These are phyloP conservation scores for Picea sitchensis DNA, from an alignment of 75 land plant species.

Conservation along the genomic window DNA sequence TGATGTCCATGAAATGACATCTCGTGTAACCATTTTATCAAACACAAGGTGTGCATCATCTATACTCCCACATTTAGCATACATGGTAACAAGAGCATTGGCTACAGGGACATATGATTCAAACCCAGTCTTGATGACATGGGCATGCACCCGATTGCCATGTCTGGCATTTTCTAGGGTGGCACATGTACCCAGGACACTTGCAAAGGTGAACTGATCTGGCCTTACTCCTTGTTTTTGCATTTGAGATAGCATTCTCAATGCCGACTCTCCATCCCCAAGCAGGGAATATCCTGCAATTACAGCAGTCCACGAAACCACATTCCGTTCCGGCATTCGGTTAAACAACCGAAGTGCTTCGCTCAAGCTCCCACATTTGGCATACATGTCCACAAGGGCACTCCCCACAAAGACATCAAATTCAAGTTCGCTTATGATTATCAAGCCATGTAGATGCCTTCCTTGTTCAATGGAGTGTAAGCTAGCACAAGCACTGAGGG, in stretches of 20 bases:
- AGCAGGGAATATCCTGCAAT: slow-evolving; percentile 22
- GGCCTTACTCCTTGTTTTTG: slow-evolving; percentile 13
- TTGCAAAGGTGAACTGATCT: slow-evolving; percentile 17
- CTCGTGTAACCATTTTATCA: slow-evolving; percentile 6
- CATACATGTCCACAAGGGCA: slow-evolving; percentile 29
- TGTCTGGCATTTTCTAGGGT: slow-evolving; percentile 3
- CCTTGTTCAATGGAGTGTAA: slow-evolving; percentile 15
- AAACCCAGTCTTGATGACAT: slow-evolving; percentile 5
- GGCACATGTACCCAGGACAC: slow-evolving; percentile 22
- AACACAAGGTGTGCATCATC: slow-evolving; percentile 14
- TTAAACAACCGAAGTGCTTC: slow-evolving; percentile 26
- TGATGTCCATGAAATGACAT: slow-evolving; percentile 23
- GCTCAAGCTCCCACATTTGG: slow-evolving; percentile 20
- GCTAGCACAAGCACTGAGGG: slow-evolving; percentile 20
- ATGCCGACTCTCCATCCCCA: slow-evolving; percentile 9
- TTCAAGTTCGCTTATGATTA: slow-evolving; percentile 14
- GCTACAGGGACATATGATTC: neutral
- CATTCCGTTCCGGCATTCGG: slow-evolving; percentile 8
- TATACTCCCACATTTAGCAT: neutral
- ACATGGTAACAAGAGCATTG: slow-evolving; percentile 12
- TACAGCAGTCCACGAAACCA: slow-evolving; percentile 30
- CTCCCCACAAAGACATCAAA: slow-evolving; percentile 28
- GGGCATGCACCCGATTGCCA: slow-evolving; percentile 22
- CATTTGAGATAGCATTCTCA: slow-evolving; percentile 15
- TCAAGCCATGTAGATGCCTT: slow-evolving; percentile 19